Conservation (phyloP, 1,284 basidiomycete species). For the Sparassis latifolia region DNA sequence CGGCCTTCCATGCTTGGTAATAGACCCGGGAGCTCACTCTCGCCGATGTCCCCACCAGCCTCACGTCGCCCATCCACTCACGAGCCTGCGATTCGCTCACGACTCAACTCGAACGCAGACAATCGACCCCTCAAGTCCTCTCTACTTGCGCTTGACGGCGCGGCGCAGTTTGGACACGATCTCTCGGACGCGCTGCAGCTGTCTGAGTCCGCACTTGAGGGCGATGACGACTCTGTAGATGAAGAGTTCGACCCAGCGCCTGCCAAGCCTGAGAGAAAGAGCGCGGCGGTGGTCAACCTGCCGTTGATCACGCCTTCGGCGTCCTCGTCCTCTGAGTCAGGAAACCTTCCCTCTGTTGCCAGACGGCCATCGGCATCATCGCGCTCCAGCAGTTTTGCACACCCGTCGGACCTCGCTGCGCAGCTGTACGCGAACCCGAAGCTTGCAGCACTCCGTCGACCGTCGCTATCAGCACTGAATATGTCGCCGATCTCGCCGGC, state of each 20-base stretch:
- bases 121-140: conserved; percentile 15
- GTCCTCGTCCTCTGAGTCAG: background rate
- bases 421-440: conserved; percentile 48
- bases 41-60: conserved; percentile 19
- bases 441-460: conserved; percentile 42
- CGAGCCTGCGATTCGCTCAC: conserved; percentile 15
- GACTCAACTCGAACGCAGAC: conserved; percentile 20
- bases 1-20: conserved; percentile 12
- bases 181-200: conserved; percentile 35
- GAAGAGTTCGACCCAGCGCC: conserved; percentile 1
- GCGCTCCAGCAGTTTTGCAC: conserved; percentile 14
- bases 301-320: background rate
- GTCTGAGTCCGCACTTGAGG: conserved; percentile 35
- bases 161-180: conserved; percentile 24
- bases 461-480: conserved; percentile 13
- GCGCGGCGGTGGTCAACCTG: background rate
- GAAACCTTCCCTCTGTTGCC: conserved; percentile 8
- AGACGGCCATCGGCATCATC: conserved; percentile 8
- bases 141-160: conserved; percentile 17
- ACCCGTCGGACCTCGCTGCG: conserved; percentile 41
- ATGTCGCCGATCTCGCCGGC: conserved; percentile 26
- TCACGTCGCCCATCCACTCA: conserved; percentile 13
- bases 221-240: conserved; percentile 18
- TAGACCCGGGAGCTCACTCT: conserved; percentile 4
- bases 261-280: background rate